Percentiles rank a stretch among this genome's conserved stretches.
Conservation (phyloP, 2,329 filamentous ascomycete species). For the Colletotrichum liaoningense region DNA sequence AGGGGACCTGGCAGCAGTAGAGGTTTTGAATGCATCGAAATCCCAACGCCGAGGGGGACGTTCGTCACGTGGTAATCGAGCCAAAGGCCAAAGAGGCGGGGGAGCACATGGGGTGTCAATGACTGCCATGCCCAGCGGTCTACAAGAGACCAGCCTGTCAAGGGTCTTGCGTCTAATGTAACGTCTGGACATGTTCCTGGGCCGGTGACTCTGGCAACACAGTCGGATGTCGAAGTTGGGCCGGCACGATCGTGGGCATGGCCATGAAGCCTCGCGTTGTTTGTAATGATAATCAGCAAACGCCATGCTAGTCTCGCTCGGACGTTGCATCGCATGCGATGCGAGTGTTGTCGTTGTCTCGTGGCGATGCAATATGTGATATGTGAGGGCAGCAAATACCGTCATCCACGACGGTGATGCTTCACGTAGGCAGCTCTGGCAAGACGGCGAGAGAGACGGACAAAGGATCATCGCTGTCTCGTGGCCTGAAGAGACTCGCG, state of each 20-base stretch:
- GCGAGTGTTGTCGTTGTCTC: slow-evolving; percentile 1
- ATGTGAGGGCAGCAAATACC: not conserved
- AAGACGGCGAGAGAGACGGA: not conserved
- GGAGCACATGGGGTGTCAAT: not conserved
- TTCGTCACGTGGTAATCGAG: not conserved
- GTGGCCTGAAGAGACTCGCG: slow-evolving; percentile 8
- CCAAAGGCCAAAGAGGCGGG: not conserved
- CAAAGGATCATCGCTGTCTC: slow-evolving; percentile 9
- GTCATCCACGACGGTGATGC: not conserved
- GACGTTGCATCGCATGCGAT: slow-evolving; percentile 14
- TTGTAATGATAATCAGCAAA: not conserved
- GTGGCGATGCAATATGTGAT: not conserved
- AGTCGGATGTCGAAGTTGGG: slow-evolving; percentile 8
- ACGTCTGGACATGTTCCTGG: not conserved
- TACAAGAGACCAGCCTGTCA: not conserved
- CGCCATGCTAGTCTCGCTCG: not conserved
- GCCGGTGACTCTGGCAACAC: slow-evolving; percentile 1
- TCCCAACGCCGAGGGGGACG: not conserved
- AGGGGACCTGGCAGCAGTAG: not conserved
- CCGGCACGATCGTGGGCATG: not conserved
- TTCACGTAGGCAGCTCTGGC: not conserved
- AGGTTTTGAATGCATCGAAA: not conserved
- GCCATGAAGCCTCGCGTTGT: not conserved
- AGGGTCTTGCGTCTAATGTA: not conserved
- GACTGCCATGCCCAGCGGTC: not conserved